Evolutionary conservation across 2,329 filamentous ascomycete genomes (phyloP).

Genomic region (Tolypocladium paradoxum): DNA sequence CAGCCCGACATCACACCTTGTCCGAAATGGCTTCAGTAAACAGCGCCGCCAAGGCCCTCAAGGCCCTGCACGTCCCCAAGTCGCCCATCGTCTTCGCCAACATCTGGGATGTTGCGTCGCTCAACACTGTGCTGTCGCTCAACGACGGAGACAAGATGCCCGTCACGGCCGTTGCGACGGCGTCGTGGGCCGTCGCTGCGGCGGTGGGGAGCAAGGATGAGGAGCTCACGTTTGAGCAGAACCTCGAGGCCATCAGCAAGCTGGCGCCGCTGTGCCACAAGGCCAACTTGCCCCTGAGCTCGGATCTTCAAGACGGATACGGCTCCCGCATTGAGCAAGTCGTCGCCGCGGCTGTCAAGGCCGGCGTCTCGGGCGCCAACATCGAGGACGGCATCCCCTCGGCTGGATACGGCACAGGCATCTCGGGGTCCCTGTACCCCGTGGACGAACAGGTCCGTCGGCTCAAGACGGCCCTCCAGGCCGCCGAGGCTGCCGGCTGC

Average conservation of each 20-base stretch:
- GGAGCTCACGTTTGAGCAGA: conserved; percentile 37
- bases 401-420: conserved; percentile 21
- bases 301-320: conserved; percentile 53
- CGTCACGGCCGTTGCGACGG: conserved; percentile 34
- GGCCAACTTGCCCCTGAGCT: conserved; percentile 37
- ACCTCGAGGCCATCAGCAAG: conserved; percentile 33
- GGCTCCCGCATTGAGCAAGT: conserved; percentile 32
- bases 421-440: conserved; percentile 19
- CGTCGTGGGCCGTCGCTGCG: conserved; percentile 39
- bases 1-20: neutral
- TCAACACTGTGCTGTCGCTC: conserved; percentile 31
- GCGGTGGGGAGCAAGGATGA: conserved; percentile 33
- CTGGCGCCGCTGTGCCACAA: conserved; percentile 31
- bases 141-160: conserved; percentile 23
- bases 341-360: conserved; percentile 31
- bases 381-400: conserved; percentile 40
- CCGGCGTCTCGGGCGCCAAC: conserved; percentile 47
- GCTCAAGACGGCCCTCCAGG: conserved; percentile 29
- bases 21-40: conserved; percentile 8
- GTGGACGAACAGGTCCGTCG: conserved; percentile 36
- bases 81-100: conserved; percentile 43
- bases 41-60: conserved; percentile 22
- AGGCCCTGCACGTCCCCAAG: conserved; percentile 37
- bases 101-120: conserved; percentile 41
- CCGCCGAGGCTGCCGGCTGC: conserved; percentile 35